Percentiles rank a stretch among this genome's conserved stretches.
Evolutionary conservation across 495 filamentous ascomycete species (phyloP).

Genomic region (Talaromyces stipitatus): DNA sequence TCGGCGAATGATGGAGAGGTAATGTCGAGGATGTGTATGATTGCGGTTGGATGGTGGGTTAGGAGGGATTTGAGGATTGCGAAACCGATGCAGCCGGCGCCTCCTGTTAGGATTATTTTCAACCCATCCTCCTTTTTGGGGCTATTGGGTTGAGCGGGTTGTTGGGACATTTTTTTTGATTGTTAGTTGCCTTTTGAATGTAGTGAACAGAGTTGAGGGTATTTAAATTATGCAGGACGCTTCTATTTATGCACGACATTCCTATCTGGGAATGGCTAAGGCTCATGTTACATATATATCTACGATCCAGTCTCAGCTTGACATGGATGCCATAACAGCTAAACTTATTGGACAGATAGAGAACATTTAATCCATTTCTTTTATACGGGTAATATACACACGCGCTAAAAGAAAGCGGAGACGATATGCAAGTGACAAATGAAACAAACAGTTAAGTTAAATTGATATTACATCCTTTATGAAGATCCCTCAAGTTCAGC

Average conservation of each 20-base stretch:
- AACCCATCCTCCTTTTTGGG: not conserved
- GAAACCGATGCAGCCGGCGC: slow-evolving; percentile 4
- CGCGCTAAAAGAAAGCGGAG: slow-evolving; percentile 32
- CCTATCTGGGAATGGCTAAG: slow-evolving; percentile 3
- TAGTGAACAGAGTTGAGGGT: not conserved
- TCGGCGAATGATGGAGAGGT: not conserved
- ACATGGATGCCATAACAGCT: no score
- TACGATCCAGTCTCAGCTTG: no score
- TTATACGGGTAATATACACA: slow-evolving; percentile 43
- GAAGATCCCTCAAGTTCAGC: slow-evolving; percentile 78
- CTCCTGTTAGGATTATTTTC: not conserved
- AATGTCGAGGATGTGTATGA: not conserved
- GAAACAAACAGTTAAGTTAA: slow-evolving; percentile 9
- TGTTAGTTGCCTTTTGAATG: not conserved
- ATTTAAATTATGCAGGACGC: no score
- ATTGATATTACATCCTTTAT: slow-evolving; percentile 40
- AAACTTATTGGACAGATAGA: no score
- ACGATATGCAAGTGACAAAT: slow-evolving; percentile 19
- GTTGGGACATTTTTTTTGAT: not conserved
- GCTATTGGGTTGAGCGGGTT: not conserved
- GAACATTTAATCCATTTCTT: slow-evolving; percentile 18
- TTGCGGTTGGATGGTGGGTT: not conserved
- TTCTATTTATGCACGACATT: slow-evolving; percentile 2
- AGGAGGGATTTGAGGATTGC: not conserved
- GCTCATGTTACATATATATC: no score